Evolutionary conservation across 148 eudicot species (phyloP), one percentile per base, ranked within the genome.

Genomic region (Vaccinium vitisidaea): DNA sequence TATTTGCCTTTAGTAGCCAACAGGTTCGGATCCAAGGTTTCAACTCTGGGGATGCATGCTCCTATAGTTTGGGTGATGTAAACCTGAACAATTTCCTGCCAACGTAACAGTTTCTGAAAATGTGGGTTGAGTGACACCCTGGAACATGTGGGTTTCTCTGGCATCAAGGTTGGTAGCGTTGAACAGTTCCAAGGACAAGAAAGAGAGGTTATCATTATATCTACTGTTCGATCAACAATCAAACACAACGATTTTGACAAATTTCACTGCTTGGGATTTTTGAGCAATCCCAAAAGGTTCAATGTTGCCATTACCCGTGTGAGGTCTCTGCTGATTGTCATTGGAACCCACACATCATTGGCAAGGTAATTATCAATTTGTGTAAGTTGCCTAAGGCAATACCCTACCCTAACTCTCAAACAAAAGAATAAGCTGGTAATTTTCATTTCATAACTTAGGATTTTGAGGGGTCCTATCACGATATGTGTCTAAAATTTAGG

Each of bases 141-240:
- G 39, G 98, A 95, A 84, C 75, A 36, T 79, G 81, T 83, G 49
- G 93, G 85, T 14, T 52, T 80, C 78, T 30, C 30, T 52, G 91
- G 88, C 32, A 43, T 94, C 52, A 95, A 93, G 87, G 94, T 97
- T 85, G 99, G 99, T 39, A 97, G 98, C 77, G 98, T 97, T 16
- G 99, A 97, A 84, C 98, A 95, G 83, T 97, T 97, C 83, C 99
- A 97, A 77, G 99, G 99, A 52, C 99, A 97, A 85, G 99, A 97
- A 87, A 90, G 90, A 86, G 83, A 92, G 75, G 93, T 95, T 0
- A 95, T 95, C 39, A 94, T 97, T 6, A 84, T 97, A 73, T 97
- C 99, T n/a, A 97, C 99, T 6, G 99, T 97, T 9, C 85, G 98
- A 25, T 97, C 99, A 6, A 97, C 99, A 1, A 52, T 97, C 82